Percentiles rank a stretch among this genome's conserved stretches.
phyloP scores from a whole-genome alignment of 1,284 basidiomycete genomes.

The Cerrena zonata region DNA sequence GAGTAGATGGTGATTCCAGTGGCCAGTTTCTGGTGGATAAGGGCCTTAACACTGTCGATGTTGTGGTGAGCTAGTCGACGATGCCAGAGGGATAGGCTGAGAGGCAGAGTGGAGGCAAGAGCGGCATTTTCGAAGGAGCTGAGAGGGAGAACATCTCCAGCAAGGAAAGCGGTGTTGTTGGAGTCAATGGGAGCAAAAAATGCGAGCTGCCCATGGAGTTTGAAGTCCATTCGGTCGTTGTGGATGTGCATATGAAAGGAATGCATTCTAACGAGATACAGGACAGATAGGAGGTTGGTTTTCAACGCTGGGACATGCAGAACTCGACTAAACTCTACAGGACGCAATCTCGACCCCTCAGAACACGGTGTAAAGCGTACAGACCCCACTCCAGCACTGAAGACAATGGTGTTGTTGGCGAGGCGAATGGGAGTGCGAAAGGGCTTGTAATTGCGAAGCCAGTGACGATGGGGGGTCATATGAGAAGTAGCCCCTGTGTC shows the following conservation, averaged over 20 bases:
- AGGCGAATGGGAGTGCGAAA: conserved; percentile 21
- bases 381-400: conserved; percentile 25
- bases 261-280: conserved; percentile 17
- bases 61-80: conserved; percentile 13
- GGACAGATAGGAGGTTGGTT: conserved; percentile 28
- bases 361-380: conserved; percentile 26
- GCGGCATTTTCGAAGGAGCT: conserved; percentile 8
- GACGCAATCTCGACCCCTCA: conserved; percentile 12
- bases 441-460: conserved; percentile 26
- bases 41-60: neutral
- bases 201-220: neutral
- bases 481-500: conserved; percentile 34
- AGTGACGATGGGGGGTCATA: conserved; percentile 32
- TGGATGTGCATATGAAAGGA: conserved; percentile 13
- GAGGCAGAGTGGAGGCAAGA: conserved; percentile 10
- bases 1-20: conserved; percentile 10
- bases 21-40: conserved; percentile 3
- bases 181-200: conserved; percentile 14
- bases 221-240: conserved; percentile 11
- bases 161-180: conserved; percentile 15
- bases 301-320: conserved; percentile 30
- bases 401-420: conserved; percentile 23
- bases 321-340: conserved; percentile 27
- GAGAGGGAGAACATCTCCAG: conserved; percentile 15
- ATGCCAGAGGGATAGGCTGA: conserved; percentile 15